Evolutionary conservation across 345 rosid genomes (phyloP).

Genomic region (Limnanthes douglasii): DNA sequence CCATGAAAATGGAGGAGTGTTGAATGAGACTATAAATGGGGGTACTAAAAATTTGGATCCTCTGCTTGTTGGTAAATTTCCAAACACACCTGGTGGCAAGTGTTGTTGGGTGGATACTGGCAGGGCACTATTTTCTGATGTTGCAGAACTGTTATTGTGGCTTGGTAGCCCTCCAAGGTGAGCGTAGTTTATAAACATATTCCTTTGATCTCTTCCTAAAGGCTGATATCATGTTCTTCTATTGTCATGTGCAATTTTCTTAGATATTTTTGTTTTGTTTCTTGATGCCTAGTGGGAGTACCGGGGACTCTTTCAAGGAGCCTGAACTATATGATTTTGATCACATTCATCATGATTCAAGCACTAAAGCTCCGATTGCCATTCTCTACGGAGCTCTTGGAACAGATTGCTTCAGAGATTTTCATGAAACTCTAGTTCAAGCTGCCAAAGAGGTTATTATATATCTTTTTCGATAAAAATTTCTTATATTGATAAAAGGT

Average conservation of each 20-base stretch:
- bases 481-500: not conserved
- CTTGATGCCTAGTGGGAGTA: constrained; percentile 27
- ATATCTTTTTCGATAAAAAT: not conserved
- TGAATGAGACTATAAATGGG: constrained; percentile 11
- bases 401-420: constrained; percentile 63
- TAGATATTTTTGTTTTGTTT: constrained; percentile 10
- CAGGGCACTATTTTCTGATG: constrained; percentile 55
- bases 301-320: constrained; percentile 47
- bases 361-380: constrained; percentile 41
- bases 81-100: constrained; percentile 34
- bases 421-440: constrained; percentile 48
- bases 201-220: constrained; percentile 3
- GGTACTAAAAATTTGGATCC: constrained; percentile 20
- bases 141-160: constrained; percentile 50
- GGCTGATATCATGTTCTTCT: constrained; percentile 4
- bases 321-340: constrained; percentile 83
- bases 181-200: constrained; percentile 12
- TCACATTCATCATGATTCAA: constrained; percentile 58
- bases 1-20: constrained; percentile 7
- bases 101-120: constrained; percentile 99
- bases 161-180: constrained; percentile 36
- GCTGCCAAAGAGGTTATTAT: constrained; percentile 59
- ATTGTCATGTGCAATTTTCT: constrained; percentile 6
- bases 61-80: constrained; percentile 39
- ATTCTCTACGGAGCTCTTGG: constrained; percentile 92